Evolutionary conservation across 2,329 filamentous ascomycete genomes (phyloP).

Genomic region (Ophiocordyceps camponoti-rufipedis): DNA sequence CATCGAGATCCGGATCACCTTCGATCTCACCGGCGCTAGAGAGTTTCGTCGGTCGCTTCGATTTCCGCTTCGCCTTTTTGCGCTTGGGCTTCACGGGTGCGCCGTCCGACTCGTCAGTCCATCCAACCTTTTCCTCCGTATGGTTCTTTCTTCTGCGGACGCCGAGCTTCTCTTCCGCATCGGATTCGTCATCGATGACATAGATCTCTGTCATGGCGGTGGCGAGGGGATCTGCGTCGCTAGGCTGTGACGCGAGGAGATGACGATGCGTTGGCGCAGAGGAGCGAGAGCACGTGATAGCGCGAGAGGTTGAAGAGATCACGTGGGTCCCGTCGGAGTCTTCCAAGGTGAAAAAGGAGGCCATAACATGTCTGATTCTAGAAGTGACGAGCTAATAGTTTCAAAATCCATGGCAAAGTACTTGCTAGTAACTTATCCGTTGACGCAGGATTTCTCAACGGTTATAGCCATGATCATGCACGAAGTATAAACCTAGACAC

Average conservation of each 20-base stretch:
- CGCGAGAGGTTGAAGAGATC: background rate
- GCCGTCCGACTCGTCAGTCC: conserved; percentile 41
- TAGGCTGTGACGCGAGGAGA: too few relatives aligned
- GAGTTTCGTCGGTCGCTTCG: conserved; percentile 8
- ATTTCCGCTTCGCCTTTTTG: conserved; percentile 11
- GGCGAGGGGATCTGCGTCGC: background rate
- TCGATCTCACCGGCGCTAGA: conserved; percentile 22
- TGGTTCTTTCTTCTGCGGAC: conserved; percentile 13
- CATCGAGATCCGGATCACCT: conserved; percentile 29
- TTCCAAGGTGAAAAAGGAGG: too few relatives aligned
- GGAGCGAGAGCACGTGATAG: background rate
- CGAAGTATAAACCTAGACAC: too few relatives aligned
- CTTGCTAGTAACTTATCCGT: too few relatives aligned
- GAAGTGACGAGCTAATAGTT: too few relatives aligned
- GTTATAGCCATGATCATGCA: too few relatives aligned
- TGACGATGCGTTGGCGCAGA: background rate
- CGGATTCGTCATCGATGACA: conserved; percentile 8
- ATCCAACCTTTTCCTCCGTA: conserved; percentile 26
- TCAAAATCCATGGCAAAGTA: too few relatives aligned
- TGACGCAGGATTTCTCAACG: too few relatives aligned
- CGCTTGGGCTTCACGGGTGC: conserved; percentile 37
- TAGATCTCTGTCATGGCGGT: conserved; percentile 6
- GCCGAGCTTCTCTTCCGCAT: background rate
- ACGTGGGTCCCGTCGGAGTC: too few relatives aligned
- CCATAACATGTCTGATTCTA: too few relatives aligned